Conservation (phyloP, 108 stramenopile genomes). For the Pseudonitzschia pungens region DNA sequence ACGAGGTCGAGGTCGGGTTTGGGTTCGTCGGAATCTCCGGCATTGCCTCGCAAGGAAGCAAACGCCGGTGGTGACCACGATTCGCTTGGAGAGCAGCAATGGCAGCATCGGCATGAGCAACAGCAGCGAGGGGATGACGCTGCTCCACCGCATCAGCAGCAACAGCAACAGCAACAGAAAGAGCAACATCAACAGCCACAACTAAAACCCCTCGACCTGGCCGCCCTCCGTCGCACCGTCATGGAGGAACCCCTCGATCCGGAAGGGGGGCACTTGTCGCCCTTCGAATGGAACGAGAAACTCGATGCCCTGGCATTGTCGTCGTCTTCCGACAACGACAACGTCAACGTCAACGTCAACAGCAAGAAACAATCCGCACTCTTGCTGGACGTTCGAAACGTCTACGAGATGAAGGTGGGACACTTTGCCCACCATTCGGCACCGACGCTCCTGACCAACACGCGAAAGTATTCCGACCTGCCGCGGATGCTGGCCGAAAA, state of each 20-base stretch:
- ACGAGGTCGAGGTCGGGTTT: too few relatives aligned
- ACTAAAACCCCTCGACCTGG: background rate
- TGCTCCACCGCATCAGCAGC: background rate
- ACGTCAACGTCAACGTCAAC: too few relatives aligned
- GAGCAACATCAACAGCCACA: background rate
- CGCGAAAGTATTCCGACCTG: conserved; percentile 82
- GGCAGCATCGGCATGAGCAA: conserved; percentile 4
- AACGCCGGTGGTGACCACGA: too few relatives aligned
- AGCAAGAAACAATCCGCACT: conserved; percentile 41
- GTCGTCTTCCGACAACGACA: too few relatives aligned
- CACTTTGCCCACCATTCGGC: conserved; percentile 52
- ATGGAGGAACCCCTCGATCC: conserved; percentile 40
- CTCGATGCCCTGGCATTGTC: conserved; percentile 1
- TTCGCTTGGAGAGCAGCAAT: too few relatives aligned
- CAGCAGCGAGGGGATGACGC: background rate
- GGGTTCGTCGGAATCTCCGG: too few relatives aligned
- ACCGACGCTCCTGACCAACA: conserved; percentile 71
- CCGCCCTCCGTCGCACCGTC: conserved; percentile 30
- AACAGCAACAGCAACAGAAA: background rate
- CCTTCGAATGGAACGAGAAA: conserved; percentile 70
- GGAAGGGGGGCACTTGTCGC: conserved; percentile 54
- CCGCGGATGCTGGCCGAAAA: conserved; percentile 54
- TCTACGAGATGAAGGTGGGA: conserved; percentile 75
- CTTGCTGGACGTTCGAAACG: conserved; percentile 75
- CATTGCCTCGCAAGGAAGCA: too few relatives aligned